A percentile compares a stretch with the other conserved stretches of the same genome.
phyloP scores from a whole-genome alignment of 2,329 filamentous ascomycete species.

The Phaeoacremonium minimum region DNA sequence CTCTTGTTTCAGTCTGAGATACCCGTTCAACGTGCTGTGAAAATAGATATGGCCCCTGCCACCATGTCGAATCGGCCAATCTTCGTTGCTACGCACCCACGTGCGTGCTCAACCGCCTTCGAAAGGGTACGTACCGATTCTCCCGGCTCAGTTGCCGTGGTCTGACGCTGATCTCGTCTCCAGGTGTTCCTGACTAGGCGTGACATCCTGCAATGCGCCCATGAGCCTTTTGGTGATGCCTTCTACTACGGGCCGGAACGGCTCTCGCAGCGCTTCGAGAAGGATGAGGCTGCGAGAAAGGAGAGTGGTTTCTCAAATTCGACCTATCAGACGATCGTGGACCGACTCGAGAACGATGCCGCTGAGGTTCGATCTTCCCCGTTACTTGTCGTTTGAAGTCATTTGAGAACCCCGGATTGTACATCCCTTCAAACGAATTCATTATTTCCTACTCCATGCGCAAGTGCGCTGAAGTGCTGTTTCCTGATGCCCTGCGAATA shows the following conservation, averaged over 20 bases:
- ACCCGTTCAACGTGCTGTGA: too few relatives aligned
- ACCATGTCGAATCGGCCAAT: constrained; percentile 81
- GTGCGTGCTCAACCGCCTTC: constrained; percentile 95
- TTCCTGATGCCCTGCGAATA: too few relatives aligned
- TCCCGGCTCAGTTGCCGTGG: background rate
- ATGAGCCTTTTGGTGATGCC: constrained; percentile 95
- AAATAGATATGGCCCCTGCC: too few relatives aligned
- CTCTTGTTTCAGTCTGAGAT: too few relatives aligned
- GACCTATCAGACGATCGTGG: constrained; percentile 74
- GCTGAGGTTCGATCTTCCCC: constrained; percentile 58
- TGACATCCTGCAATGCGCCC: constrained; percentile 75
- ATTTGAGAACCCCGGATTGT: too few relatives aligned
- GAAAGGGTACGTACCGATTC: constrained; percentile 66
- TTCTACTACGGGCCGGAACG: constrained; percentile 95
- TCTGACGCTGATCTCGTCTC: constrained; percentile 2
- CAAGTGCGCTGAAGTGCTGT: background rate
- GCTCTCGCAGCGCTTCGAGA: constrained; percentile 71
- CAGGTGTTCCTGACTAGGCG: constrained; percentile 95
- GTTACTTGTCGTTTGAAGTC: too few relatives aligned
- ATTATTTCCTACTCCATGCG: constrained; percentile 27
- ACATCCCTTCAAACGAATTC: constrained; percentile 5
- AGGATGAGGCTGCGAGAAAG: constrained; percentile 53
- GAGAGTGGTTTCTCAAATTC: constrained; percentile 64
- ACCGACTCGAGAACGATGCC: constrained; percentile 67
- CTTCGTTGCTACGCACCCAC: constrained; percentile 89